These are phyloP conservation scores for Trichophyton schoenleinii DNA, from an alignment of 2,329 filamentous ascomycete genomes.

Conservation along the genomic window DNA sequence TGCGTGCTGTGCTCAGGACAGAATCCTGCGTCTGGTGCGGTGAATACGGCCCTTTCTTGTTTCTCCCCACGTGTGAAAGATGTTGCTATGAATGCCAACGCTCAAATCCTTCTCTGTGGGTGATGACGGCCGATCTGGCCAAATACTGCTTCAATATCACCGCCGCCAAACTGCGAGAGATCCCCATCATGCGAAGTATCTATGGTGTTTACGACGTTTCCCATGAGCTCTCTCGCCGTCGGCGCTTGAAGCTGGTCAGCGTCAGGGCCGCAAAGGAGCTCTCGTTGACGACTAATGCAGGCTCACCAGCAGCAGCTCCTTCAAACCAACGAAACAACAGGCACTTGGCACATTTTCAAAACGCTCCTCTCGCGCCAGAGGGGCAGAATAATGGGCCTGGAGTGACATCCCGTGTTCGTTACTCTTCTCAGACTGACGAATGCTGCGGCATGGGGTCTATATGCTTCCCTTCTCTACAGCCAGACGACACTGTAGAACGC, in stretches of 20 bases:
- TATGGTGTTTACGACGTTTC: not conserved
- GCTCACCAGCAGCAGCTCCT: no score
- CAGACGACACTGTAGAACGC: not conserved
- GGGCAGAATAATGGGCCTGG: not conserved
- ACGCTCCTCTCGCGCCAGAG: not conserved
- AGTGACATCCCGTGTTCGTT: not conserved
- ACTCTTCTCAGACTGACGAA: not conserved
- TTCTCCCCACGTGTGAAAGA: constrained; percentile 24
- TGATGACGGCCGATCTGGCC: not conserved
- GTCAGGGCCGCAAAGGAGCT: not conserved
- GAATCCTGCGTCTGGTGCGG: constrained; percentile 20
- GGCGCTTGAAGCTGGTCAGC: not conserved
- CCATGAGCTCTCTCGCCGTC: not conserved
- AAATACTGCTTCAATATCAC: not conserved
- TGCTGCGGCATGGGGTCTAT: not conserved
- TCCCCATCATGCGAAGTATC: constrained; percentile 2
- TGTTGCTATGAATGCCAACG: constrained; percentile 22
- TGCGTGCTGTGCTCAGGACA: constrained; percentile 17
- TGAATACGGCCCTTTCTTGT: constrained; percentile 22
- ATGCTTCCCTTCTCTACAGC: not conserved
- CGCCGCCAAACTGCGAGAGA: not conserved
- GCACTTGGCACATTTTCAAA: not conserved
- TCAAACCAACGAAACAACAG: not conserved
- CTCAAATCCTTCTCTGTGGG: not conserved
- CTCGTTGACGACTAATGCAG: not conserved